Conservation (phyloP, 78 protist species). For the Dictyostelium capitatum region DNA sequence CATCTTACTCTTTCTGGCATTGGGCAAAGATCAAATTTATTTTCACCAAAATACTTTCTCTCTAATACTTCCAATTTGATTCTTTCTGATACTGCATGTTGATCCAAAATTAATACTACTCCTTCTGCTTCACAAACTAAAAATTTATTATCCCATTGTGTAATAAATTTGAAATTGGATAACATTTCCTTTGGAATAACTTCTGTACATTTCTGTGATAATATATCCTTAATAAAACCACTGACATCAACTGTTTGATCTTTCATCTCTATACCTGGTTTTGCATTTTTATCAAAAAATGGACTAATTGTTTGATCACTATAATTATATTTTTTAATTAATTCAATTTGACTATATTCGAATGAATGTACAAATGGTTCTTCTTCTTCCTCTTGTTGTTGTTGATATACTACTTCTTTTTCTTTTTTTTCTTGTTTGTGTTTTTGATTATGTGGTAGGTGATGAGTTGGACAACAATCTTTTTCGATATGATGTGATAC, state of each 20-base stretch:
- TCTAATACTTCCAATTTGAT: slow-evolving; percentile 48
- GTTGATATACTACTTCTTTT: not conserved
- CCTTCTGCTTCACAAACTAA: slow-evolving; percentile 55
- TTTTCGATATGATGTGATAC: not conserved
- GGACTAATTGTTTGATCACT: slow-evolving; percentile 18
- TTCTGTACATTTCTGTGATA: slow-evolving; percentile 17
- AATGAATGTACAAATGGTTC: not conserved
- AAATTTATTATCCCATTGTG: slow-evolving; percentile 56
- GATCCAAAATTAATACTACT: slow-evolving; percentile 43
- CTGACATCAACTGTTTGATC: not conserved
- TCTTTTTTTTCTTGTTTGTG: not conserved
- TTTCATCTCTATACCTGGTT: not conserved
- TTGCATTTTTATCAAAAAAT: slow-evolving; percentile 30
- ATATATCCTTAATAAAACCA: not conserved
- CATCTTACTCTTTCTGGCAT: slow-evolving; percentile 55
- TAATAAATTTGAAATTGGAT: slow-evolving; percentile 30
- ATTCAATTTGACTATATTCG: not conserved
- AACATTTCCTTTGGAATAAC: slow-evolving; percentile 5
- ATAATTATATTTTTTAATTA: not conserved
- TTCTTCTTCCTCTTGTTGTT: not conserved
- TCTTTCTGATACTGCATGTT: slow-evolving; percentile 72
- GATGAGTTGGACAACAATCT: slow-evolving; percentile 8
- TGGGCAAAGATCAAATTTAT: slow-evolving; percentile 30
- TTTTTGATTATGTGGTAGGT: too few relatives aligned
- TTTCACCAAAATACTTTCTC: slow-evolving; percentile 1